Evolutionary conservation across 257 asterid species (phyloP).

Genomic region (Paraleonurus japonicus): DNA sequence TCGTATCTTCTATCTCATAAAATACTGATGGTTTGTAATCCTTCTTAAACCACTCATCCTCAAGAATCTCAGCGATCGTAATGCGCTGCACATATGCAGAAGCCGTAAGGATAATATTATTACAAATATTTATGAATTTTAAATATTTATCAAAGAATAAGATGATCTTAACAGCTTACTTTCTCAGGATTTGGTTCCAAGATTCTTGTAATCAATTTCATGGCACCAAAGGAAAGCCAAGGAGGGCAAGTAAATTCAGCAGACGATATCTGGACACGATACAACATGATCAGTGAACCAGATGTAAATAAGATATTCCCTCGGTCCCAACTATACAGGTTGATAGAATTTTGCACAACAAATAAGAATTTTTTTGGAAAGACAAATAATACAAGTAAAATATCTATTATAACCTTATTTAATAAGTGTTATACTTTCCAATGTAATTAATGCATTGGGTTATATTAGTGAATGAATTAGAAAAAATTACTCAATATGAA

Average conservation of each 20-base stretch:
- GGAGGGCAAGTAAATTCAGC: conserved; percentile 93
- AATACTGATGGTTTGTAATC: conserved; percentile 71
- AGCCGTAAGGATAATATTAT: not conserved
- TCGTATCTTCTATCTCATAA: conserved; percentile 72
- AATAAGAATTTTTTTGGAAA: too few relatives aligned
- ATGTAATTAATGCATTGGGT: too few relatives aligned
- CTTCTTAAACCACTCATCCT: conserved; percentile 93
- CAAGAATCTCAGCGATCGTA: conserved; percentile 68
- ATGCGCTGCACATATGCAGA: conserved; percentile 56
- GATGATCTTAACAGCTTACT: conserved; percentile 39
- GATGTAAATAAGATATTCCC: conserved; percentile 2
- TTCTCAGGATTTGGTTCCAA: conserved; percentile 83
- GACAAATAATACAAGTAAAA: too few relatives aligned
- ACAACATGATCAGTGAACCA: conserved; percentile 22
- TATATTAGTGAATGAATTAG: too few relatives aligned
- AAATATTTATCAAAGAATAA: not conserved
- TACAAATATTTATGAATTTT: not conserved
- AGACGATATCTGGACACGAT: conserved; percentile 57
- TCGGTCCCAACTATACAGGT: too few relatives aligned
- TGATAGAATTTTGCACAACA: too few relatives aligned
- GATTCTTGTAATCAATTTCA: conserved; percentile 72
- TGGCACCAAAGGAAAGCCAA: conserved; percentile 87
- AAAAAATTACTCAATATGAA: too few relatives aligned
- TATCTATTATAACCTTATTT: too few relatives aligned
- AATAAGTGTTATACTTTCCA: too few relatives aligned